phyloP scores from a whole-genome alignment of 208 protist genomes.

The Novymonas esmeraldas region DNA sequence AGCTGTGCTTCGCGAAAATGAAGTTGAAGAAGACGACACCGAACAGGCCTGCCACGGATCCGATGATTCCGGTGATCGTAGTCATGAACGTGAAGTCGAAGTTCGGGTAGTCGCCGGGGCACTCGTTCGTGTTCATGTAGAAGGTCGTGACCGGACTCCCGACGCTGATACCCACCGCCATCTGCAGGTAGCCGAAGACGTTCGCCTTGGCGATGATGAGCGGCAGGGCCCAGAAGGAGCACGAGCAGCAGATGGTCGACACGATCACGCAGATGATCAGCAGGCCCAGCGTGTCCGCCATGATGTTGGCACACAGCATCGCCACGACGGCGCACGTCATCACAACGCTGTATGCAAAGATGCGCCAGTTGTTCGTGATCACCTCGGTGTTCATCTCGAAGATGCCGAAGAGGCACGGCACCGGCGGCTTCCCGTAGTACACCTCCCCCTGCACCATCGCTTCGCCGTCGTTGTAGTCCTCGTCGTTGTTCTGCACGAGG shows the following conservation, averaged over 20 bases:
- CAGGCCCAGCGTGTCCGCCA: slow-evolving; percentile 35
- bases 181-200: slow-evolving; percentile 53
- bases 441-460: slow-evolving; percentile 31
- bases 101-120: slow-evolving; percentile 47
- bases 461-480: slow-evolving; percentile 21
- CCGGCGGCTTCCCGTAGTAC: too few relatives aligned
- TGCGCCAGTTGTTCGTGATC: too few relatives aligned
- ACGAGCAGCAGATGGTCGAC: slow-evolving; percentile 41
- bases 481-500: too few relatives aligned
- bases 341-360: slow-evolving; percentile 52
- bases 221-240: slow-evolving; percentile 66
- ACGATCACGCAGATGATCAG: slow-evolving; percentile 43
- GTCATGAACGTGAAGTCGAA: slow-evolving; percentile 72
- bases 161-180: slow-evolving; percentile 43
- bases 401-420: too few relatives aligned
- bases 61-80: slow-evolving; percentile 51
- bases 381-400: slow-evolving; percentile 70
- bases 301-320: slow-evolving; percentile 46
- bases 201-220: slow-evolving; percentile 63
- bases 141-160: slow-evolving; percentile 45
- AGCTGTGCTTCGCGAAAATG: slow-evolving; percentile 60
- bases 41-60: slow-evolving; percentile 41
- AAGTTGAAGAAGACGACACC: slow-evolving; percentile 57
- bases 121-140: slow-evolving; percentile 45
- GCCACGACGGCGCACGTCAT: slow-evolving; percentile 52